Conservation (phyloP, 176 grass and related monocot genomes). For the Oryza glaberrima region DNA sequence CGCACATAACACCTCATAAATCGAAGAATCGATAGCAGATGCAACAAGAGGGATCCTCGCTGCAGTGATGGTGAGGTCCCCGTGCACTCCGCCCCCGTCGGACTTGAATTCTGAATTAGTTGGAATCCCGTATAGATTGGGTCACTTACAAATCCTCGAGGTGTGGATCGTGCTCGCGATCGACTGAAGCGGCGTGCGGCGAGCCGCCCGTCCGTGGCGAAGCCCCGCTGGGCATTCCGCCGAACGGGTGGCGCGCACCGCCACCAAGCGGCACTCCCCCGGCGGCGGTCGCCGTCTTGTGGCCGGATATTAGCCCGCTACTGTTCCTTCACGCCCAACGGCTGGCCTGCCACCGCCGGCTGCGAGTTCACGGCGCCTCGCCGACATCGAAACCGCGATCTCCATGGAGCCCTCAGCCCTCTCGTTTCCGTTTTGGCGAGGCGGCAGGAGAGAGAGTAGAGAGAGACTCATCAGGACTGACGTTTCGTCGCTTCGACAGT, state of each 20-base stretch:
- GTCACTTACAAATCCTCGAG: background rate
- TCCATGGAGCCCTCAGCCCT: background rate
- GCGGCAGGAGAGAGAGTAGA: background rate
- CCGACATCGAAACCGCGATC: background rate
- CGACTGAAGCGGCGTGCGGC: background rate
- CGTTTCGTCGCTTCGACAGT: too few species aligned
- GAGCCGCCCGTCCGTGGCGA: background rate
- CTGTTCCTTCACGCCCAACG: background rate
- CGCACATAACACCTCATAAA: background rate
- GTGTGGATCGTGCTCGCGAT: background rate
- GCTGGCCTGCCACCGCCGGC: background rate
- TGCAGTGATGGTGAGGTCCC: background rate
- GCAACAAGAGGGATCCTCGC: background rate
- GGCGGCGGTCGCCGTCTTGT: background rate
- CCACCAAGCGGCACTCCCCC: background rate
- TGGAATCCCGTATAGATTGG: too few species aligned
- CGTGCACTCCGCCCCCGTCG: background rate
- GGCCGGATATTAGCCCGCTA: background rate
- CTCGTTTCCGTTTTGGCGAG: background rate
- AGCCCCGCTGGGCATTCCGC: slow-evolving; percentile 33
- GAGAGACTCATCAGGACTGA: too few species aligned
- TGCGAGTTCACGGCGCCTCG: background rate
- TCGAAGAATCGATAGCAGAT: background rate
- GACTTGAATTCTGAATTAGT: background rate
- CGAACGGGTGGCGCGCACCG: slow-evolving; percentile 27